Conservation (phyloP, 1,284 basidiomycete species). For the Exsudoporus floridanus region DNA sequence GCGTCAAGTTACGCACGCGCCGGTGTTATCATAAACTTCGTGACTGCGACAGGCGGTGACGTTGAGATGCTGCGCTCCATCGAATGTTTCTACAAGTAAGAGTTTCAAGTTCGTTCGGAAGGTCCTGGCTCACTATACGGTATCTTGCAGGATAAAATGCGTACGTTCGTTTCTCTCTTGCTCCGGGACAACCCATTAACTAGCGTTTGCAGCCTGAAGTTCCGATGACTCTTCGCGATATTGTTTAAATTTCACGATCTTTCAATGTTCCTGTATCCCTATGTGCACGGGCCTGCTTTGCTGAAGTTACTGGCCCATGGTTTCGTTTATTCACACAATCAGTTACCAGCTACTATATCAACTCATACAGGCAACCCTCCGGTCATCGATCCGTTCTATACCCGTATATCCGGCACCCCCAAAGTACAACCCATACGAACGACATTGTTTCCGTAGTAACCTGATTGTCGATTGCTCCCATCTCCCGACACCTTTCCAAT, state of each 20-base stretch:
- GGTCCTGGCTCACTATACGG: constrained; percentile 9
- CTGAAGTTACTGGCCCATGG: constrained; percentile 19
- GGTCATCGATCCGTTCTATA: constrained; percentile 54
- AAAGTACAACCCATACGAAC: constrained; percentile 35
- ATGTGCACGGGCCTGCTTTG: constrained; percentile 39
- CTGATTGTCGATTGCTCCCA: constrained; percentile 39
- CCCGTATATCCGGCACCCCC: constrained; percentile 57
- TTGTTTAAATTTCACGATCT: constrained; percentile 56
- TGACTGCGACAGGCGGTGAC: constrained; percentile 94
- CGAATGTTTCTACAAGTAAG: constrained; percentile 93
- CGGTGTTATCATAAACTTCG: constrained; percentile 91
- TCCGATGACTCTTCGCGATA: constrained; percentile 81
- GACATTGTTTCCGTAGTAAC: constrained; percentile 67
- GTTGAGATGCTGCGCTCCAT: constrained; percentile 97
- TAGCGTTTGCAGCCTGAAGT: constrained; percentile 68
- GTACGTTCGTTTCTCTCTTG: constrained; percentile 45
- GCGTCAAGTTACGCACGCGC: constrained; percentile 78
- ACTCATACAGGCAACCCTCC: constrained; percentile 35
- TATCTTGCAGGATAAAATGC: constrained; percentile 74
- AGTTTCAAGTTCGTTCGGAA: not conserved
- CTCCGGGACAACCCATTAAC: constrained; percentile 13
- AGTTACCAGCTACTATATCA: constrained; percentile 44
- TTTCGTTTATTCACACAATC: constrained; percentile 31
- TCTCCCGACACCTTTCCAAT: constrained; percentile 43
- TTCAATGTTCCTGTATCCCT: constrained; percentile 74